Evolutionary conservation across 306 rosid genomes (phyloP).

Genomic region (Prosopis cineraria): DNA sequence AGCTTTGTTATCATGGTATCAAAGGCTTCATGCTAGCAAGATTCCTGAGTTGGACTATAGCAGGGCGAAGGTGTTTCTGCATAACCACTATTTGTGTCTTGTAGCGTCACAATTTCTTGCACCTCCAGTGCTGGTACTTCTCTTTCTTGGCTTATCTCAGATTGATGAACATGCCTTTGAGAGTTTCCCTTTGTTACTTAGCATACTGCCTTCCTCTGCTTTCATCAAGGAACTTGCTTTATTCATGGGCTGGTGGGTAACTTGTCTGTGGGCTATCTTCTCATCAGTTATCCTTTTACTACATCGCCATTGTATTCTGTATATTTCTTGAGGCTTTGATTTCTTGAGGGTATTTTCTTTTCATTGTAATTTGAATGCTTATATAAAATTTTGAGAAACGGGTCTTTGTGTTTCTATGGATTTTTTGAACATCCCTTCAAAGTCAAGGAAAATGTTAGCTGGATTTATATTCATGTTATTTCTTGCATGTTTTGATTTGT

Average conservation of each 20-base stretch:
- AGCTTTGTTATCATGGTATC: conserved; percentile 89
- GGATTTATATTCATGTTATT: background rate
- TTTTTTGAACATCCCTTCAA: background rate
- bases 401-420: background rate
- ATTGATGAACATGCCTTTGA: conserved; percentile 39
- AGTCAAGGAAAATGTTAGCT: no score
- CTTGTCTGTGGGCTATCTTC: conserved; percentile 61
- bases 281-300: conserved; percentile 61
- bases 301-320: conserved; percentile 51
- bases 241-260: conserved; percentile 94
- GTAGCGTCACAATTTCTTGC: conserved; percentile 71
- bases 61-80: conserved; percentile 79
- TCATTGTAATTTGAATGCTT: conserved; percentile 28
- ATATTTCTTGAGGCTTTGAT: conserved; percentile 64
- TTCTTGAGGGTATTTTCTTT: conserved; percentile 28
- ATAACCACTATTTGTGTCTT: conserved; percentile 87
- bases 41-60: conserved; percentile 76
- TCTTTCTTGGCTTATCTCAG: conserved; percentile 57
- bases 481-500: background rate
- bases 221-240: conserved; percentile 57
- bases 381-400: conserved; percentile 27
- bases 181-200: conserved; percentile 37
- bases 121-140: conserved; percentile 60
- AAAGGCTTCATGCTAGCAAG: conserved; percentile 76
- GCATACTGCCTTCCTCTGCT: conserved; percentile 53